Evolutionary conservation across 257 asterid genomes (phyloP), one percentile per base, ranked within the genome.

Genomic region (Gentiana straminea): DNA sequence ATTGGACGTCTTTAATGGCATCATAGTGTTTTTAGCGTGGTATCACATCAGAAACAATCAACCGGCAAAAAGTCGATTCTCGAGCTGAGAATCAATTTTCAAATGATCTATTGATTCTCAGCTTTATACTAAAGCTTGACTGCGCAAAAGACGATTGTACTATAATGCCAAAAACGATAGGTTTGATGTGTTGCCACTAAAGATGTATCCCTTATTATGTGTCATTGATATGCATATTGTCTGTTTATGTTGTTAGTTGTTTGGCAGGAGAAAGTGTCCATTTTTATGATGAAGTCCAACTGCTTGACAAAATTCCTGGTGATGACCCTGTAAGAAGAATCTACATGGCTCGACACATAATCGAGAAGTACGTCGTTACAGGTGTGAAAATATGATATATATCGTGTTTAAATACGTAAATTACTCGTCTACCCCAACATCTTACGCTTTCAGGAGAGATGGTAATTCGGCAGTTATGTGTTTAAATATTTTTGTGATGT

Each of bases 231-330:
- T 39, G 13, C 10, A 55, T 32, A 39, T 35, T 13, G 9, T 8
- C 12, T 39, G 0, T 7, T 3, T 36, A 55, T 55, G 60, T n/a
- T 55, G 24, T 15, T 39, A 84, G 94, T 71, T 87, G 93, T 68
- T 79, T 87, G 74, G 96, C 96, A 11, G 96, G 96, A 67, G 96
- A 87, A 75, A 84, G 89, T 59, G 75, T 87, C 68, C 93, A 78
- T 68, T 84, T 87, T 63, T 80, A 84, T 11, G 89, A 82, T 51
- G 96, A 87, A 78, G 89, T 84, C 36, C 94, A 82, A 57, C 93
- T 76, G 68, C 84, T 84, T 47, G 92, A 82, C 57, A 80, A 73
- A 75, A 80, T 87, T 61, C 80, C 86, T 57, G 62, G 39, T 58
- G 59, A 66, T 32, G 93, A 87, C 77, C 80, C 89, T 33, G 77